Evolutionary conservation across 371 early-diverging fungal genomes (phyloP), one percentile per base, ranked within the genome.

Genomic region (Rhizomucor miehei): DNA sequence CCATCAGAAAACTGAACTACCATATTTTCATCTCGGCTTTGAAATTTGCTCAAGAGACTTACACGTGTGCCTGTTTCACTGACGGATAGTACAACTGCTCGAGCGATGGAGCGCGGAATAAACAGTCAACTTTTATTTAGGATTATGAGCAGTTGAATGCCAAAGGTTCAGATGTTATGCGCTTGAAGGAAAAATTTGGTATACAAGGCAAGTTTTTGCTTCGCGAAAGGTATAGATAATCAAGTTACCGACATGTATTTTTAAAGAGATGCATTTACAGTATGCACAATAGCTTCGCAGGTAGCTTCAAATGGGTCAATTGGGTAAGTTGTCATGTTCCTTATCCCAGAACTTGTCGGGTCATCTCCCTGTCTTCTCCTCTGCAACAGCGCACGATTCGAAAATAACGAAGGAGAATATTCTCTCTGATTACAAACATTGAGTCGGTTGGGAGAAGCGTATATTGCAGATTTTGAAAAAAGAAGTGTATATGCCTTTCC

Each of bases 251-350:
- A 16, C 51, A 1, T 34, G 21, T 37, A 12, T 48, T 55, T 37
- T 35, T 17, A 11, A 52, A 77, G 75, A 37, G 66, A 66, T 1
- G 68, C 66, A 56, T 75, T 80, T n/a, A n/a, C n/a, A n/a, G n/a
- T 44, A 86, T 86, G 87, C 87, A 86, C 53, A 78, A 85, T 52
- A 86, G 85, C 61, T 86, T 86, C 70, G 82, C 80, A 12, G 79
- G 79, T 20, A 73, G 74, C 37, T 78, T 73, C 59, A 78, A 78
- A 50, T 78, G 79, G 79, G 29, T 73, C 75, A 39, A 65, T 63
- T 29, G 69, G 66, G 79, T 75, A 66, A 63, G 40, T 24, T 41
- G 6, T n/a, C 19, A 40, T 41, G 41, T 9, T 38, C 38, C 9
- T 10, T 38, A 38, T 14, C 38, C 38, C 14, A 14, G 38, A 38